Base-by-base conservation (phyloP, 306 rosid species). In the Corylus americana region DNA sequence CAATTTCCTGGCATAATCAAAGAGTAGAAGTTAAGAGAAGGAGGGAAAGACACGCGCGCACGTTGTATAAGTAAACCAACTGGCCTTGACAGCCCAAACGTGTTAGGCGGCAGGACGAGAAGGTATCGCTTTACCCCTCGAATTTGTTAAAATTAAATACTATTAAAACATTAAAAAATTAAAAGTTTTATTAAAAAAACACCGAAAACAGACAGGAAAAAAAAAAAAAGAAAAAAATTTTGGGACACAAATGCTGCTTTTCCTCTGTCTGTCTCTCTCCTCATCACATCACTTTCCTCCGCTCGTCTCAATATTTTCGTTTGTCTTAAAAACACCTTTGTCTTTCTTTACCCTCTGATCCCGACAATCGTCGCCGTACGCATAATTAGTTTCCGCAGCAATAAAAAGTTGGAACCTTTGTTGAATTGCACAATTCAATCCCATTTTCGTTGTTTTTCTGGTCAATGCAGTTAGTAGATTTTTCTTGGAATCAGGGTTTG, bases 31-130 rank as follows among this genome's bases (percentile, higher is more conserved):
- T 31, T 31, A 31, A 31, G 31, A 29, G 35, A 31, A 31, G 35
- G 50, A 67, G 27, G 39, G 14, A 63, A 12, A 35, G 12, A 3
- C 22, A 42, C 13, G 31, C 8, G 9, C 48, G 72, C 72, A 42
- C 72, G 72, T 42, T 68, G 22, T 10, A 39, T 9, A 18, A 20
- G 7, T 3, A 17, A 39, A 20, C 17, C 18, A 62, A 18, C 29
- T n/a, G 72, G 48, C 54, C 59, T 62, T 77, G 90, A 84, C 92
- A 81, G 77, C 87, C 53, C 77, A 78, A 83, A 80, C 77, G 71
- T 74, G 81, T 64, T 37, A 63, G 86, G 85, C 85, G 71, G 87
- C 85, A 51, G 53, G 53, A 82, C 80, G 87, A 85, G 80, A 68
- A 76, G 87, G 77, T 20, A 22, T 69, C 84, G 79, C 74, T 22